Percentiles rank a stretch among this genome's conserved stretches.
phyloP scores from a whole-genome alignment of 768 basidiomycete genomes.

The Termitomyces heimii region DNA sequence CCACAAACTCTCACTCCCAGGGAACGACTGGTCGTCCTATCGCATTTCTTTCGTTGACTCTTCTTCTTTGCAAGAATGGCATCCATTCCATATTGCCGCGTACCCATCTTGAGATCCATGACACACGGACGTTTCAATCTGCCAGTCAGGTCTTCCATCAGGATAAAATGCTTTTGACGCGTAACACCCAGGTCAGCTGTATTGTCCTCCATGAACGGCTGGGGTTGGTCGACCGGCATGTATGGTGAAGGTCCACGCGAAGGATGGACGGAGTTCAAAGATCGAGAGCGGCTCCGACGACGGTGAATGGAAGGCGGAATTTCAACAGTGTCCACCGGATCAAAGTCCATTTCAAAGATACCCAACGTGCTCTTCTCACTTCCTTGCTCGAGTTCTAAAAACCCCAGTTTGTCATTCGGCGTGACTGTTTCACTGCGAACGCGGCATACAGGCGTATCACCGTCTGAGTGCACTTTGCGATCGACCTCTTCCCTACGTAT shows the following conservation, averaged over 20 bases:
- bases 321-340: conserved; percentile 15
- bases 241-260: conserved; percentile 19
- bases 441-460: conserved; percentile 41
- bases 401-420: conserved; percentile 25
- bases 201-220: conserved; percentile 28
- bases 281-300: conserved; percentile 38
- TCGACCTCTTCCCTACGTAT: conserved; percentile 34
- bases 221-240: conserved; percentile 16
- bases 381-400: conserved; percentile 24
- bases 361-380: conserved; percentile 22
- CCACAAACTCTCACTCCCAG: conserved; percentile 94
- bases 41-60: conserved; percentile 98
- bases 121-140: conserved; percentile 89
- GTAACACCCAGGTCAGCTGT: conserved; percentile 45
- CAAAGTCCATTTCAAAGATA: conserved; percentile 41
- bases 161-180: conserved; percentile 94
- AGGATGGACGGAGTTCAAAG: conserved; percentile 26
- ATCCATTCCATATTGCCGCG: conserved; percentile 95
- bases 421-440: conserved; percentile 57
- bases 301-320: conserved; percentile 32
- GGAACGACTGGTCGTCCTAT: conserved; percentile 86
- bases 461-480: conserved; percentile 33
- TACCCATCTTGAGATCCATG: conserved; percentile 99
- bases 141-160: conserved; percentile 98
- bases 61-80: conserved; percentile 91